Conservation (phyloP, 805 yeast species). For the Wickerhamomyces subpelliculosus region DNA sequence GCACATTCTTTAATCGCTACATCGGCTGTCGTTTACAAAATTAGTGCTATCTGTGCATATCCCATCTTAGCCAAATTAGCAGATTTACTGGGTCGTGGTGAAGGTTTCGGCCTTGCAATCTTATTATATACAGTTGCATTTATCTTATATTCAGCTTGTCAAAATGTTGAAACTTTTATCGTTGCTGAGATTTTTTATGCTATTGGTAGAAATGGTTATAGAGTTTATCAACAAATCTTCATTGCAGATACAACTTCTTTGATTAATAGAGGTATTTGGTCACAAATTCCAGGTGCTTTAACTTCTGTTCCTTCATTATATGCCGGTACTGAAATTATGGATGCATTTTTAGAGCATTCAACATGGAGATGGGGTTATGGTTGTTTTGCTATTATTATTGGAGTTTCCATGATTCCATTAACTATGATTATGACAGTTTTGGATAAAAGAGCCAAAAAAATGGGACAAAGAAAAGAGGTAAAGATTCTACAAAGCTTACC, state of each 20-base stretch:
- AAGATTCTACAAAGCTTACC: slow-evolving; percentile 11
- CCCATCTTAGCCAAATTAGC: slow-evolving; percentile 33
- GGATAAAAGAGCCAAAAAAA: slow-evolving; percentile 13
- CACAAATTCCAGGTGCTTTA: slow-evolving; percentile 28
- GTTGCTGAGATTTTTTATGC: slow-evolving; percentile 30
- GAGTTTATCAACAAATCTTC: slow-evolving; percentile 29
- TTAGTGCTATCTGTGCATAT: slow-evolving; percentile 29
- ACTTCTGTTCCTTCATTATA: slow-evolving; percentile 23
- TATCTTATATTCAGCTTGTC: slow-evolving; percentile 27
- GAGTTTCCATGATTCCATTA: slow-evolving; percentile 16
- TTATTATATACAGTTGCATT: slow-evolving; percentile 25
- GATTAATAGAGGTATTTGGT: slow-evolving; percentile 30
- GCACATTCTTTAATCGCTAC: slow-evolving; percentile 32
- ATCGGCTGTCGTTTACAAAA: slow-evolving; percentile 30
- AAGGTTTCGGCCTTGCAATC: slow-evolving; percentile 29
- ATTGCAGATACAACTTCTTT: slow-evolving; percentile 32
- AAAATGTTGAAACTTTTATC: slow-evolving; percentile 25
- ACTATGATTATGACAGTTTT: slow-evolving; percentile 18
- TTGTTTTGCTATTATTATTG: slow-evolving; percentile 33
- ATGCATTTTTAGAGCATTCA: slow-evolving; percentile 23
- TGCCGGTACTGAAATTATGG: slow-evolving; percentile 22
- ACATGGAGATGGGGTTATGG: slow-evolving; percentile 49
- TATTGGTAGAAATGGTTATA: slow-evolving; percentile 31
- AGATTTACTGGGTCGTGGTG: slow-evolving; percentile 30
- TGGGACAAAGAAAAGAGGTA: slow-evolving; percentile 8